Evolutionary conservation across 345 rosid genomes (phyloP), one percentile per base, ranked within the genome.

Genomic region (Acer campestre): DNA sequence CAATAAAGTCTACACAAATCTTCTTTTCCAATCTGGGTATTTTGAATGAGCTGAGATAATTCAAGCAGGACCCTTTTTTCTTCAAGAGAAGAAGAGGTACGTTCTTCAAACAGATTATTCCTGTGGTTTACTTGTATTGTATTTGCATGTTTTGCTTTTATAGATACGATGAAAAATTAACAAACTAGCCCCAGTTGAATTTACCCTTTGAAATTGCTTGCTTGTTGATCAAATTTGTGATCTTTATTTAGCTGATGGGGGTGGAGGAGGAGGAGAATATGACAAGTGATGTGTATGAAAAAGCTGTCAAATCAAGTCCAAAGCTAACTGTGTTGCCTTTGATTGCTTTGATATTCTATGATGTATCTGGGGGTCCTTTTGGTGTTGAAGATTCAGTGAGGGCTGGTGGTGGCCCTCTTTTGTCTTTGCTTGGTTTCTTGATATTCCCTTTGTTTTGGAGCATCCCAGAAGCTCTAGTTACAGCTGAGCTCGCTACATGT

Each of bases 351-450:
- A 95, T 95, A 16, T 95, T 95, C 90, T 95, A 93, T 81, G 98
- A 92, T 73, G 98, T 95, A 13, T 93, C 95, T 66, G 98, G 98
- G 63, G 98, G 98, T 59, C 98, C 98, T 64, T 95, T 95, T 79
- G 98, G 98, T 69, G 86, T 95, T 5, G 98, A 95, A 81, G 98
- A 93, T 74, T 89, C 96, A 8, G 98, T 95, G 16, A 90, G 81
- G 77, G 89, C 94, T 27, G 97, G 97, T 16, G 98, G 98, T 72
- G 98, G 98, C 53, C 97, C 98, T 72, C 86, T 95, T 67, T 68
- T 95, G 78, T 82, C 98, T 56, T 82, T 95, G 79, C 84, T 95
- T 48, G 98, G 98, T 25, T 93, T 95, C 82, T 78, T 92, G 67
- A 79, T 95, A 7, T 95, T 95, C 81, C 98, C 98, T 68, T 76